Base-by-base conservation (phyloP, 2,329 filamentous ascomycete species). In the Nemania abortiva region DNA sequence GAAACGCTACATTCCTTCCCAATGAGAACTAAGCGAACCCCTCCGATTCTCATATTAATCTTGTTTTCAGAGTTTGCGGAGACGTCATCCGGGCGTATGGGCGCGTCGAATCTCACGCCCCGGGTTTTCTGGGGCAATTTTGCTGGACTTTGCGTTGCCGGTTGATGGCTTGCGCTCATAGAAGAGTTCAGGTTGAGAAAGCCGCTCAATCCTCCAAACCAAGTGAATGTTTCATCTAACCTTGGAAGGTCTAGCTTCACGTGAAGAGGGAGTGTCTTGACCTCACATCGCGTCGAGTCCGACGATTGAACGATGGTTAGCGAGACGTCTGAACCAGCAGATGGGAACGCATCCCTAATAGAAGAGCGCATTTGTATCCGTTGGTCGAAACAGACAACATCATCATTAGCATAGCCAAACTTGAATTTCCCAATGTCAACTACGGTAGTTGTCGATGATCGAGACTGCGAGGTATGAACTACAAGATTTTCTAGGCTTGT, bases 121-220 rank as follows among this genome's bases (percentile, higher is more conserved):
- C 85, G 84, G 1, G 86, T 74, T 68, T 86, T 89, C 39, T 77
- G 78, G 1, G 74, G 70, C 24, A 80, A 64, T 55, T 81, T 82
- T 10, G 76, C 74, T 3, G 81, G 77, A 7, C 74, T 74, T 52
- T 81, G 80, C 39, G 81, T 79, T 2, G 79, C 79, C 15, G 83
- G 82, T 0, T 90, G 88, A n/a, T 89, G 86, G 68, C 88, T 91
- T 0, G 92, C 94, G 11, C 91, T 89, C 71, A 97, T 92, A 0
- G 95, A 97, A 68, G 88, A 92, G 70, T 94, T 93, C 78, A 98
- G 88, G 75, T 96, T 97, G 52, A 99, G 83, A 61, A 99, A 91
- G 72, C 94, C 94, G 79, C 95, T 97, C 52, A 99, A 84, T 0
- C 96, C 96, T 42, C 96, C 96, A 80, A 98, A 95, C 86, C 93